These are phyloP conservation scores for Aspergillus floridensis DNA, from an alignment of 2,329 filamentous ascomycete genomes.

Conservation along the genomic window DNA sequence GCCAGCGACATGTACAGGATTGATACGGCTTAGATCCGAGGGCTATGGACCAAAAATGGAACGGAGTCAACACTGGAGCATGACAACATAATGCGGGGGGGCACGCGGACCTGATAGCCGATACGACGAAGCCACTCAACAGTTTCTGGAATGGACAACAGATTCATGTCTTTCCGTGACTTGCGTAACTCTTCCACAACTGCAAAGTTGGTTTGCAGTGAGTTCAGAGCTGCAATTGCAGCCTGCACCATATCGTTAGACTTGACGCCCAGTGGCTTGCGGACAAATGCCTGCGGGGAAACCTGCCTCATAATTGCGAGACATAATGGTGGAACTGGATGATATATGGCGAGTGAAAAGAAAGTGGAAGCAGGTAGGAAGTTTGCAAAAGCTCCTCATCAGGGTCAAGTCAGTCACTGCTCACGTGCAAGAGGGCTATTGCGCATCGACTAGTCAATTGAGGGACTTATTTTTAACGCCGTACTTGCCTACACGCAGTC, in stretches of 20 bases:
- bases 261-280: background rate
- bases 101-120: conserved; percentile 65
- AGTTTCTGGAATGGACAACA: conserved; percentile 77
- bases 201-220: conserved; percentile 75
- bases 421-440: conserved; percentile 4
- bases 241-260: conserved; percentile 45
- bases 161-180: conserved; percentile 66
- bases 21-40: conserved; percentile 59
- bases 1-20: conserved; percentile 78
- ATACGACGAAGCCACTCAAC: conserved; percentile 71
- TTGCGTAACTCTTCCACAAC: conserved; percentile 74
- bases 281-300: background rate
- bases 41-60: conserved; percentile 45
- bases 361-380: conserved; percentile 17
- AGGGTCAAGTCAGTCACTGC: conserved; percentile 16
- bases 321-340: conserved; percentile 32
- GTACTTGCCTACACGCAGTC: background rate
- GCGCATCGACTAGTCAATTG: background rate
- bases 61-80: conserved; percentile 5
- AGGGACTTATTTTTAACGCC: background rate
- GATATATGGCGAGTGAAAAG: conserved; percentile 29
- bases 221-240: conserved; percentile 71
- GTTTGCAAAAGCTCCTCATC: conserved; percentile 30
- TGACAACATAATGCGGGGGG: conserved; percentile 1
- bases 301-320: conserved; percentile 41